A percentile compares a stretch with the other conserved stretches of the same genome.
Conservation (phyloP, 805 yeast genomes). For the Cyberlindnera mycetangii region DNA sequence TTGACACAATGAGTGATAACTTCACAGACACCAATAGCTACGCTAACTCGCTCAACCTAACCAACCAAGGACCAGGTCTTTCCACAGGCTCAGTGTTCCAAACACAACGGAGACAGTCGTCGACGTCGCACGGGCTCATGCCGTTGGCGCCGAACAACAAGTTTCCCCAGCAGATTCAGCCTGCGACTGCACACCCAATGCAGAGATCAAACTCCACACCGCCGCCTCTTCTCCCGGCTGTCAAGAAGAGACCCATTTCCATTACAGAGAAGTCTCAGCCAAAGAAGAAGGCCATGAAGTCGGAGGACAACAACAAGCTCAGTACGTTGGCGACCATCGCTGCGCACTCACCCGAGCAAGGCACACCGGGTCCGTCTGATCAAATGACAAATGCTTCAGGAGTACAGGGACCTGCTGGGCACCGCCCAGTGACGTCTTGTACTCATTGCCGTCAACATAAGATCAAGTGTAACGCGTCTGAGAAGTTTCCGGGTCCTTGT, state of each 20-base stretch:
- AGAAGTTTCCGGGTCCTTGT: conserved; percentile 78
- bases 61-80: conserved; percentile 1
- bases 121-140: background rate
- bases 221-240: conserved; percentile 12
- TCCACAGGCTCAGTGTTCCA: conserved; percentile 2
- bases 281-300: conserved; percentile 9
- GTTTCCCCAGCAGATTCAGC: conserved; percentile 10
- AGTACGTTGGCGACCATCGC: conserved; percentile 17
- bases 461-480: conserved; percentile 88
- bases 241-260: conserved; percentile 16
- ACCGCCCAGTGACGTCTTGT: conserved; percentile 89
- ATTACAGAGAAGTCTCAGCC: background rate
- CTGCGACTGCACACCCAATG: background rate
- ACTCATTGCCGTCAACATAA: conserved; percentile 94
- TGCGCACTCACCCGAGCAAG: conserved; percentile 14
- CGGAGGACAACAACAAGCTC: conserved; percentile 16
- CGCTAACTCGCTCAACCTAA: conserved; percentile 22
- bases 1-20: conserved; percentile 27
- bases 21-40: conserved; percentile 30
- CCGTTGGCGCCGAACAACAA: conserved; percentile 9
- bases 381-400: background rate
- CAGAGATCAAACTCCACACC: conserved; percentile 15
- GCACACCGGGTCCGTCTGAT: conserved; percentile 1
- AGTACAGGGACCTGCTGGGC: conserved; percentile 45
- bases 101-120: background rate